Base-by-base conservation (phyloP, 306 rosid species). In the Vigna unguiculata region DNA sequence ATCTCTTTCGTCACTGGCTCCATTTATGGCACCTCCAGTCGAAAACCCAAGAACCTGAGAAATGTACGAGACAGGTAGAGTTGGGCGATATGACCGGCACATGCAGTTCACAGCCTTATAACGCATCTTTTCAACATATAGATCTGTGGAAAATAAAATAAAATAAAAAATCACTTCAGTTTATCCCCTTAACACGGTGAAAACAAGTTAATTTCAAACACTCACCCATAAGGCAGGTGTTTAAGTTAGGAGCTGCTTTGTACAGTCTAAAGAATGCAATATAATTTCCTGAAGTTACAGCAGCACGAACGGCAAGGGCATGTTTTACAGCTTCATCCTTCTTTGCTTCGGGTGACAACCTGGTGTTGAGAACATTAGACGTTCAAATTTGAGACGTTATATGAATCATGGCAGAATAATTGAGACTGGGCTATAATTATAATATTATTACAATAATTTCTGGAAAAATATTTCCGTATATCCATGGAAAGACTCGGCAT, bases 71-170 rank as follows among this genome's bases (percentile, higher is more conserved):
- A 96, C 93, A 20, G 93, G 93, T 71, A 92, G 68, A 3, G 91
- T 86, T 16, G 99, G 99, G 25, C 99, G 99, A 87, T 92, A 92
- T 2, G 99, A 91, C 79, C 97, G 93, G 81, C 93, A 90, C 86
- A 96, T 96, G 90, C 98, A 92, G 75, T 51, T 96, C 80, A 91
- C 89, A 7, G 98, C 98, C 81, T 88, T 92, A 65, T 85, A 95
- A 38, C 99, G 91, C 93, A 95, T 95, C 92, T 92, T 91, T 86
- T 92, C 99, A 76, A 87, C 97, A 75, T 83, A 92, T 21, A 87
- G 91, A 85, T 96, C 99, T 96, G 93, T 73, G 71, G 38, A 82
- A 82, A 69, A 78, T 52, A 34, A 34, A 28, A 28, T 24, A 4
- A 28, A 28, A 34, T 21, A 17, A 58, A 54, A 25, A 51, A 7